Base-by-base conservation (phyloP, 352 stramenopile species). In the Globisporangium polare region DNA sequence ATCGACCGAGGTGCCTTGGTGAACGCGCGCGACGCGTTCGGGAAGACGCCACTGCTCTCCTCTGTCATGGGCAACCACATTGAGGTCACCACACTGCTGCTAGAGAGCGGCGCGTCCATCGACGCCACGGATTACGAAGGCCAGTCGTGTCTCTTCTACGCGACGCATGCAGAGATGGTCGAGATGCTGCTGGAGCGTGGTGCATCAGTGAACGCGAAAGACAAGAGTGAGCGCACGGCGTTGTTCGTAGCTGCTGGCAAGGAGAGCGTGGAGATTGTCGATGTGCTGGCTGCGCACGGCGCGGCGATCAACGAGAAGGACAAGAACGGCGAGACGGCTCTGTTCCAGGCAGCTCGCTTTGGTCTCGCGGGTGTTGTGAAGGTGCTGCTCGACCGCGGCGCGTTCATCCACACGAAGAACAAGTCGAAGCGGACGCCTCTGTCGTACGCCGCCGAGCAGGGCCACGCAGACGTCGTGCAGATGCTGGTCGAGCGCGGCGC, bases 101-200 rank as follows among this genome's bases (percentile, higher is more conserved):
- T 66, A 17, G 53, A 58, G 13, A 33, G 45, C 18, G 60, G 54
- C 4, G 54, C 60, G 20, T 41, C 46, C 13, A 12, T 62, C 20
- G 27, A 62, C 37, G 52, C 39, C 17, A 35, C 39, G 2, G 60
- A 62, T 37, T 49, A 29, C 6, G 60, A 66, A 27, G 53, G 60
- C 10, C 53, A 65, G 39, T 49, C 50, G n/a, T 53, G 59, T 43
- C 43, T 65, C n/a, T 65, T 58, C 27, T 65, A 65, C 41, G 59
- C 59, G 2, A 65, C 50, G 4, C 59, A 46, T 24, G 50, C 20
- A 24, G 39, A 46, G 3, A 46, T 65, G 15, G 41, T 49, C 24
- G 45, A 50, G 29, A 17, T 65, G 39, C 50, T 65, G 33, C 39
- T 65, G 27, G n/a, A n/a, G 2, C 50, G 59, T 3, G 50, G 59